phyloP scores from a whole-genome alignment of 768 basidiomycete genomes.

The Mycena metata region DNA sequence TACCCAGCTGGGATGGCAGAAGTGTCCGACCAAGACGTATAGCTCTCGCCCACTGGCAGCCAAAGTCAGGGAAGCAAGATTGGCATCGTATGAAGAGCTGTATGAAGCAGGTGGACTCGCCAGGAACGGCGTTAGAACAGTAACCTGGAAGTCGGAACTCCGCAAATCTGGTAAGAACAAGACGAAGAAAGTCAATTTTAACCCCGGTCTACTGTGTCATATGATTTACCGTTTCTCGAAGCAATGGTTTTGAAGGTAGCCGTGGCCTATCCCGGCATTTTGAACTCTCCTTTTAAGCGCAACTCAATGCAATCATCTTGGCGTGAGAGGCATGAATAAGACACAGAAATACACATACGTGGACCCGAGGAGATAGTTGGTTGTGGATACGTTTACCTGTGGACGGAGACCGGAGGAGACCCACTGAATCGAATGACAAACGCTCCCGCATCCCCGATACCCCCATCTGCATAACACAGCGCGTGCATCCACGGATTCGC shows the following conservation, averaged over 20 bases:
- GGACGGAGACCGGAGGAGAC: not conserved
- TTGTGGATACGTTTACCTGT: not conserved
- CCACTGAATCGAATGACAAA: not conserved
- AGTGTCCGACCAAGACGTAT: not conserved
- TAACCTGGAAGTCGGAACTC: not conserved
- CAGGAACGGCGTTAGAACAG: slow-evolving; percentile 7
- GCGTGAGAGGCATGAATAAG: not conserved
- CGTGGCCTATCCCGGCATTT: slow-evolving; percentile 5
- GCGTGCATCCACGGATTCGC: no score
- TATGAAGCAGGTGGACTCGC: slow-evolving; percentile 3
- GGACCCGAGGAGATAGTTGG: not conserved
- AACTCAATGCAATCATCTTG: not conserved
- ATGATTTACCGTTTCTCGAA: slow-evolving; percentile 10
- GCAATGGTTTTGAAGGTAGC: slow-evolving; percentile 3
- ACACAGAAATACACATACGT: not conserved
- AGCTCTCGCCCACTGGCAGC: not conserved
- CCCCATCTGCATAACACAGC: no score
- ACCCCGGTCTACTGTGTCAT: slow-evolving; percentile 13
- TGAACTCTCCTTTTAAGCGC: slow-evolving; percentile 5
- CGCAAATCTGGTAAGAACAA: slow-evolving; percentile 8
- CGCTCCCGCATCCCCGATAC: not conserved
- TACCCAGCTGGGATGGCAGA: slow-evolving; percentile 1
- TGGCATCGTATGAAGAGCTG: not conserved
- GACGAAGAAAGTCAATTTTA: not conserved
- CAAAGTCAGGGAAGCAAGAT: not conserved